Conservation (phyloP, 2,329 filamentous ascomycete species). For the Akanthomyces uredinophilus region DNA sequence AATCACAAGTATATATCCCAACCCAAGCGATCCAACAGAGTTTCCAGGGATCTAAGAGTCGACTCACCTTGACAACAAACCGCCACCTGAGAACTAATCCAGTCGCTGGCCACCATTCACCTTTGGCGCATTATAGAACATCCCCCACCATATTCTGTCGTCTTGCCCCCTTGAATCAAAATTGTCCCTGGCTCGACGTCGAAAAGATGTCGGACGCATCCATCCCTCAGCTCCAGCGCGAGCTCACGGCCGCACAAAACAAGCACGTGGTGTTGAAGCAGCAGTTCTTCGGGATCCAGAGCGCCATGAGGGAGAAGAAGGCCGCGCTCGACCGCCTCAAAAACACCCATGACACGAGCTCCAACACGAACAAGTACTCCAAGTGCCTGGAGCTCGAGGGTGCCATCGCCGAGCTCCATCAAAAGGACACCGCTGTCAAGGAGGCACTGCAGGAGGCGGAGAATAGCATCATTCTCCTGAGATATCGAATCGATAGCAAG, state of each 20-base stretch:
- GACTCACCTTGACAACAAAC: background rate
- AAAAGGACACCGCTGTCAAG: background rate
- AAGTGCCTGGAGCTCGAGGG: background rate
- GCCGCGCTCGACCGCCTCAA: constrained; percentile 2
- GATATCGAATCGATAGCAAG: background rate
- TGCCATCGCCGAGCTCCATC: background rate
- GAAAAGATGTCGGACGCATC: background rate
- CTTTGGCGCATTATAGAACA: background rate
- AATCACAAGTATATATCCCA: background rate
- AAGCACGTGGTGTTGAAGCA: background rate
- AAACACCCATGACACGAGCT: background rate
- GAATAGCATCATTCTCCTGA: constrained; percentile 1
- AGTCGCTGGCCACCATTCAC: no score
- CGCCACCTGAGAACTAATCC: background rate
- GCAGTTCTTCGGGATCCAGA: background rate
- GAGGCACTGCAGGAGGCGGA: background rate
- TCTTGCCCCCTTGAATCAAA: background rate
- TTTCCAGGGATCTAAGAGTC: no score
- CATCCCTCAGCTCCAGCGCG: background rate
- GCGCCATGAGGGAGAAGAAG: background rate
- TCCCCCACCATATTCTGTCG: background rate
- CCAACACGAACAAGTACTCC: background rate
- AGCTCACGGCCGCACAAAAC: background rate
- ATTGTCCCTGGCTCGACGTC: no score
- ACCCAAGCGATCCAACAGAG: background rate